Percentiles rank a stretch among this genome's conserved stretches.
These are phyloP conservation scores for Agroathelia rolfsii DNA, from an alignment of 1,284 basidiomycete species.

Conservation along the genomic window DNA sequence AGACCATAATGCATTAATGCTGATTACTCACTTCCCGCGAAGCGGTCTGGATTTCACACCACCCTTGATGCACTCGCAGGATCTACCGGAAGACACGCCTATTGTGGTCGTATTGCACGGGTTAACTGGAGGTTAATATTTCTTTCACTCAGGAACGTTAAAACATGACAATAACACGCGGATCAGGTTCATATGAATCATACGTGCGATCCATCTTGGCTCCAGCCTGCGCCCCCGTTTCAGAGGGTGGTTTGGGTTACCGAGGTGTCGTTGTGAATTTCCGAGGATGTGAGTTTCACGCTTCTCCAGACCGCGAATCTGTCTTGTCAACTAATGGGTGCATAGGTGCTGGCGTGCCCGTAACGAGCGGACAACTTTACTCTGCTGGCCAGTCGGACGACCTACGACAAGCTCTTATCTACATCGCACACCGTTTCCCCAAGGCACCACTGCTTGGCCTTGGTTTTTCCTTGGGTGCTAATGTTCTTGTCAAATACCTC, in stretches of 20 bases:
- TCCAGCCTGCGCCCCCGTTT: constrained; percentile 57
- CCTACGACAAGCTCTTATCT: constrained; percentile 71
- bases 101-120: constrained; percentile 83
- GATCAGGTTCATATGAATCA: constrained; percentile 84
- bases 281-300: constrained; percentile 67
- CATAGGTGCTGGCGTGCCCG: constrained; percentile 74
- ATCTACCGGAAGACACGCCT: constrained; percentile 55
- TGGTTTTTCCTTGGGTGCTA: constrained; percentile 92
- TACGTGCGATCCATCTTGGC: constrained; percentile 78
- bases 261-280: constrained; percentile 86
- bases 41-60: constrained; percentile 73
- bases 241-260: constrained; percentile 76
- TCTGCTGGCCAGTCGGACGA: constrained; percentile 84
- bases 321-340: constrained; percentile 8
- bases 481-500: constrained; percentile 85
- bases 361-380: constrained; percentile 78
- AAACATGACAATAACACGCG: too few relatives aligned
- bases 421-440: constrained; percentile 70
- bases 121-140: constrained; percentile 76
- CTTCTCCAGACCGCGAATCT: constrained; percentile 8
- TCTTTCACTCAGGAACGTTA: too few relatives aligned
- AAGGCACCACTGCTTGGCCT: constrained; percentile 76
- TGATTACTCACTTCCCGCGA: constrained; percentile 4
- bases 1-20: too few relatives aligned
- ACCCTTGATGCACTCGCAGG: constrained; percentile 39